These are phyloP conservation scores for Rauvolfia tetraphylla DNA, from an alignment of 257 asterid genomes.

Conservation along the genomic window DNA sequence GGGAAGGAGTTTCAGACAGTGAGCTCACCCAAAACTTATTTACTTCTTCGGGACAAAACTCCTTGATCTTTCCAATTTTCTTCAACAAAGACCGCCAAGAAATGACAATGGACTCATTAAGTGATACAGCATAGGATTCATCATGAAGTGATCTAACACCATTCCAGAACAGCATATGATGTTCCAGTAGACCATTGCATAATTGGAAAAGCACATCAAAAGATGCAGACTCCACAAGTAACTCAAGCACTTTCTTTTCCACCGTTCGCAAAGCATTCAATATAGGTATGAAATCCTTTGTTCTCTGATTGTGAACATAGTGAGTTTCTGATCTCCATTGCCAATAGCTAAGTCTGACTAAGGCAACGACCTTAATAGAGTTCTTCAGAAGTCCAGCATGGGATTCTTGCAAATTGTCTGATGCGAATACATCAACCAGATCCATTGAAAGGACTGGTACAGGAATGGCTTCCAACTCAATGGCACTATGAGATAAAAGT, in stretches of 20 bases:
- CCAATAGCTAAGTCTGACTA: slow-evolving; percentile 63
- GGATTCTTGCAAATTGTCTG: slow-evolving; percentile 37
- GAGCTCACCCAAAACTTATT: slow-evolving; percentile 53
- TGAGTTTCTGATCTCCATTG: slow-evolving; percentile 70
- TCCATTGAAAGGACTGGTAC: slow-evolving; percentile 59
- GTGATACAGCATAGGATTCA: slow-evolving; percentile 14
- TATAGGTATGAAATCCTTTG: slow-evolving; percentile 36
- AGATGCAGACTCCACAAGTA: slow-evolving; percentile 47
- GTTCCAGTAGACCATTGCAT: slow-evolving; percentile 61
- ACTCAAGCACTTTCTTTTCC: slow-evolving; percentile 64
- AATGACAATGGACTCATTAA: slow-evolving; percentile 39
- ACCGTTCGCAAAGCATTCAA: slow-evolving; percentile 45
- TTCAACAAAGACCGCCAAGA: slow-evolving; percentile 61
- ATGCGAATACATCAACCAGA: slow-evolving; percentile 33
- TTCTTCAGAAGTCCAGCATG: slow-evolving; percentile 35
- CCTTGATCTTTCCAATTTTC: slow-evolving; percentile 41
- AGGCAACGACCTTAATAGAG: slow-evolving; percentile 46
- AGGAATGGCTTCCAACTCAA: slow-evolving; percentile 25
- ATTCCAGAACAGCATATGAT: slow-evolving; percentile 73
- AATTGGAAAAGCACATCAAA: slow-evolving; percentile 51
- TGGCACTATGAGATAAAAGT: slow-evolving; percentile 34
- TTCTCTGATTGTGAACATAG: slow-evolving; percentile 19
- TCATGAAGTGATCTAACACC: slow-evolving; percentile 38
- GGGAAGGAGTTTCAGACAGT: slow-evolving; percentile 12
- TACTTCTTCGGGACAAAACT: slow-evolving; percentile 52